Conservation (phyloP, 2,329 filamentous ascomycete genomes). For the Sphaerostilbella broomeana region DNA sequence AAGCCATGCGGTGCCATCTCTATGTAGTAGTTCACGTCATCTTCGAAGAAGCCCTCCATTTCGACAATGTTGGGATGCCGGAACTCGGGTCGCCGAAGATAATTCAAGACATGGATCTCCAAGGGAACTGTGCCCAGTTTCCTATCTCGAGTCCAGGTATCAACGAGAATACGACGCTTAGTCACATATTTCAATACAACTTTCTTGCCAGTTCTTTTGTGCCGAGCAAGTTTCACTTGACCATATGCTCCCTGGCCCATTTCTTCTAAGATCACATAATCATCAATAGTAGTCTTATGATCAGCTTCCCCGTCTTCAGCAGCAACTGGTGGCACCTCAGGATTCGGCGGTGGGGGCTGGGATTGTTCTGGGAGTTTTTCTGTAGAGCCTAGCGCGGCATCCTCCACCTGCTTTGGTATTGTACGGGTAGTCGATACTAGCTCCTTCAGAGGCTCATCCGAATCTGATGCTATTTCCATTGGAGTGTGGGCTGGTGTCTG, state of each 20-base stretch:
- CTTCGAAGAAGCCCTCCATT: conserved; percentile 69
- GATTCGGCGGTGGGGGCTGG: conserved; percentile 24
- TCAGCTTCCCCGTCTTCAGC: conserved; percentile 32
- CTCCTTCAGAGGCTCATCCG: conserved; percentile 36
- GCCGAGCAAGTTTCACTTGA: conserved; percentile 88
- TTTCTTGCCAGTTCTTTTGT: conserved; percentile 74
- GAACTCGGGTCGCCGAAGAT: conserved; percentile 67
- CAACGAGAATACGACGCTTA: conserved; percentile 90
- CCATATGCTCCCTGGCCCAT: conserved; percentile 98
- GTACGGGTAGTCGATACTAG: conserved; percentile 37
- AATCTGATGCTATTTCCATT: conserved; percentile 48
- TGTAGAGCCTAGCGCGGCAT: conserved; percentile 49
- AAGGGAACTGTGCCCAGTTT: conserved; percentile 88
- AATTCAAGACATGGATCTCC: conserved; percentile 95
- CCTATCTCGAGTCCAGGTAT: conserved; percentile 95
- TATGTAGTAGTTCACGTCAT: conserved; percentile 93
- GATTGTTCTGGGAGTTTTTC: conserved; percentile 43
- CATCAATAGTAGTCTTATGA: conserved; percentile 76
- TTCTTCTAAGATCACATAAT: conserved; percentile 90
- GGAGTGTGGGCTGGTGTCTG: conserved; percentile 56
- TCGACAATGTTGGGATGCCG: conserved; percentile 64
- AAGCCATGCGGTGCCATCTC: conserved; percentile 95
- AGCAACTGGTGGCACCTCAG: conserved; percentile 27
- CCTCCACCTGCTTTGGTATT: conserved; percentile 51
- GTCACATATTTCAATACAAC: conserved; percentile 97